These are phyloP conservation scores for Penicillium canescens DNA, from an alignment of 495 filamentous ascomycete genomes.

Conservation along the genomic window DNA sequence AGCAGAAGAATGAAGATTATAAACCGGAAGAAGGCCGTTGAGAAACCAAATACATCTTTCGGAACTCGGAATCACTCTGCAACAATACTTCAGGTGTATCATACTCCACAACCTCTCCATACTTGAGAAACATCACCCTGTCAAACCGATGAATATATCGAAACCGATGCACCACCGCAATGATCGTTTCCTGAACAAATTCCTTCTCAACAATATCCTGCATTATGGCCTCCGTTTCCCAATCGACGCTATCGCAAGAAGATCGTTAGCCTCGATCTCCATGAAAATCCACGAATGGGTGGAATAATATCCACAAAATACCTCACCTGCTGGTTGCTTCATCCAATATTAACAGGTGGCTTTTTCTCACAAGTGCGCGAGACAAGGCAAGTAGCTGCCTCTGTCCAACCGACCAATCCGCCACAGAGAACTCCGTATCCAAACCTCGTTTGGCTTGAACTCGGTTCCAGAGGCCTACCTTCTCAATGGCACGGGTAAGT, in stretches of 20 bases:
- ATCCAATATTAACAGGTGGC: conserved; percentile 23
- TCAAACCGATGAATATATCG: conserved; percentile 44
- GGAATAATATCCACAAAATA: too few relatives aligned
- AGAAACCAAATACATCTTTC: not conserved
- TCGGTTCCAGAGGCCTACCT: conserved; percentile 28
- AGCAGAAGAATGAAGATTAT: too few relatives aligned
- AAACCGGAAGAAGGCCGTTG: not conserved
- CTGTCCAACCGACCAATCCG: conserved; percentile 25
- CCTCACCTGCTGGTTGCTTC: conserved; percentile 31
- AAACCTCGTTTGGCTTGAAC: conserved; percentile 16
- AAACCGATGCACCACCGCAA: conserved; percentile 44
- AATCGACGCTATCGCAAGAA: conserved; percentile 19
- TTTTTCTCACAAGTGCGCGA: conserved; percentile 14
- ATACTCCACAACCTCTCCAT: not conserved
- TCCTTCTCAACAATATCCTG: conserved; percentile 29
- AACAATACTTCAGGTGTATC: not conserved
- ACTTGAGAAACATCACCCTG: conserved; percentile 36
- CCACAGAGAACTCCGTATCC: conserved; percentile 1
- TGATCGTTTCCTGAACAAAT: conserved; percentile 38
- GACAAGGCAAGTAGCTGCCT: conserved; percentile 26
- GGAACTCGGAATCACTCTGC: not conserved
- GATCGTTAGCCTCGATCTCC: not conserved
- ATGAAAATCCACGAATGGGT: not conserved
- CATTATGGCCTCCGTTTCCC: conserved; percentile 26
- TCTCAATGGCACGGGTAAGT: conserved; percentile 9